Base-by-base conservation (phyloP, 495 filamentous ascomycete genomes). In the Penicillium subrubescens region DNA sequence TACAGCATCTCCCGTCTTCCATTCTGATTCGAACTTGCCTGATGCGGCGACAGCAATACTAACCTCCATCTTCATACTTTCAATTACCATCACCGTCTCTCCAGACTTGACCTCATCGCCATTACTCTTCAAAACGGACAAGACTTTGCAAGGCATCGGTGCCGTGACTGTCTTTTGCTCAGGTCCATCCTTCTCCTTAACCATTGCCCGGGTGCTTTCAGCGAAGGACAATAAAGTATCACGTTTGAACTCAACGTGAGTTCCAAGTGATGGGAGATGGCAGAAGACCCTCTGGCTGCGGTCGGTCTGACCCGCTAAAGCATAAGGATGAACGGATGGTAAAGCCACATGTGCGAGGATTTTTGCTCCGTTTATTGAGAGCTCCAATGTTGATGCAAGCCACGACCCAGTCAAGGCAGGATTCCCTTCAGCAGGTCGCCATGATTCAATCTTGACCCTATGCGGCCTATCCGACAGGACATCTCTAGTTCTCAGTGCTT, bases 21-120 rank as follows among this genome's bases (percentile, higher is more conserved):
- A 73, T 25, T 61, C 57, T 12, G 65, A 63, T n/a, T 67, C 46
- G 33, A 75, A 72, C n/a, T 44, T 65, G 27, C 73, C 73, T 10
- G 61, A 52, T 2, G 61, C 61, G 0, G 58, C 31, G 0, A 68
- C 71, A 25, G 67, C 52, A 57, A 97, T 94, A 19, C 90, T 90
- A 19, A 91, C 94, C 76, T 97, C 93, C 93, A 97, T 97, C 84
- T 97, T 97, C 93, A 97, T 97, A 60, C 92, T 95, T 76, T 97
- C 93, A 70, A 97, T 93, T 0, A 97, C 92, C 59, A 96, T 90
- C 50, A 97, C 79, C 15, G 88, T 82, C 52, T 93, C 84, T 39
- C 90, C 92, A 74, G 90, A 91, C 67, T 84, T 82, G 23, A 96
- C 92, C 39, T 68, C 75, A 59, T 91, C 86, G 0, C 92, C 93